Evolutionary conservation across 768 basidiomycete species (phyloP).

Genomic region (Russula ochroleuca): DNA sequence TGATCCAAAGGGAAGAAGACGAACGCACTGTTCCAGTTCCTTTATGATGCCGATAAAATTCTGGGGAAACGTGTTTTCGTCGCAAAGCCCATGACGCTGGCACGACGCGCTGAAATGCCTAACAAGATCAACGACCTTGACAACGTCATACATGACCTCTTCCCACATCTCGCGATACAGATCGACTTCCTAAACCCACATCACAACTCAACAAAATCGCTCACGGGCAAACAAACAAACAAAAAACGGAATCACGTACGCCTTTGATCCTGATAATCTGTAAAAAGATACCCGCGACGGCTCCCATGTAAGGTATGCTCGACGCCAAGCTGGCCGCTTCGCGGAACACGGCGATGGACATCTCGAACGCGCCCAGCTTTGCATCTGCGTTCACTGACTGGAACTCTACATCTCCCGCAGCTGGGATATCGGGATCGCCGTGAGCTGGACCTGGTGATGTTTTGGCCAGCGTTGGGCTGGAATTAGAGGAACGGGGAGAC

Average conservation of each 20-base stretch:
- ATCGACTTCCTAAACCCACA: conserved; percentile 19
- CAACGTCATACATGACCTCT: conserved; percentile 18
- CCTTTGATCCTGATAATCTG: conserved; percentile 19
- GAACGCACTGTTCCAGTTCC: conserved; percentile 3
- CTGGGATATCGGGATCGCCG: background rate
- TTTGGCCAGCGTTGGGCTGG: background rate
- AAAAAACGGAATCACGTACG: conserved; percentile 1
- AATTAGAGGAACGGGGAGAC: background rate
- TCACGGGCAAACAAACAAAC: too few species aligned
- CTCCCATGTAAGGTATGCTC: conserved; percentile 19
- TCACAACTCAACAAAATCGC: background rate
- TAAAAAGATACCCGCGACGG: conserved; percentile 6
- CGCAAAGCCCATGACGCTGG: conserved; percentile 6
- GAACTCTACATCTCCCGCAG: background rate
- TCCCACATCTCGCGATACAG: conserved; percentile 18
- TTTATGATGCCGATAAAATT: conserved; percentile 7
- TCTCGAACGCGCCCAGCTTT: background rate
- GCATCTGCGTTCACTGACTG: background rate
- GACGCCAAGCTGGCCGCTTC: conserved; percentile 12
- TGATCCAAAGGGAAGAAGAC: too few species aligned
- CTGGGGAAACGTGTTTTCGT: conserved; percentile 13
- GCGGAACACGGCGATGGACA: conserved; percentile 8
- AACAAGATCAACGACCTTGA: conserved; percentile 18
- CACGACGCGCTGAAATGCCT: conserved; percentile 6
- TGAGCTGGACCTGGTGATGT: background rate